Evolutionary conservation across 2,329 filamentous ascomycete species (phyloP).

Genomic region (Aspergillus piperis): DNA sequence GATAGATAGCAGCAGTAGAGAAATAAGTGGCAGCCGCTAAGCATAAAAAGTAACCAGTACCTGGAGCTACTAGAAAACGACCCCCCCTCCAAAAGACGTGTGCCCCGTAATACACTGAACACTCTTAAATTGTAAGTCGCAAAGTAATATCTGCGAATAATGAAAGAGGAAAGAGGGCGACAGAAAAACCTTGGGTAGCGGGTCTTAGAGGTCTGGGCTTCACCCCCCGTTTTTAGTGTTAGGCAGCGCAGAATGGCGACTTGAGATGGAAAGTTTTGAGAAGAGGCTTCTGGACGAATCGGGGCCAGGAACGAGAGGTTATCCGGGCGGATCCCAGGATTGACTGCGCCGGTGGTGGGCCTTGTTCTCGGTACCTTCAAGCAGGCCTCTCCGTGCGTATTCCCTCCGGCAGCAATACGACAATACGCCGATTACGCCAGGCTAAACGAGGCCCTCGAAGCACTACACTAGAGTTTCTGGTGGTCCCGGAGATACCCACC

Average conservation of each 20-base stretch:
- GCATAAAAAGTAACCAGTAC: constrained; percentile 6
- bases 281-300: not conserved
- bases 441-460: no score
- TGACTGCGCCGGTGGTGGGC: no score
- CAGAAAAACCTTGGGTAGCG: not conserved
- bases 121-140: no score
- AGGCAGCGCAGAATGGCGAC: not conserved
- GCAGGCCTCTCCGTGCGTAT: not conserved
- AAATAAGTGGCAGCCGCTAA: constrained; percentile 7
- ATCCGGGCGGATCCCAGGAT: not conserved
- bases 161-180: not conserved
- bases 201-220: not conserved
- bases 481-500: no score
- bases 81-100: not conserved
- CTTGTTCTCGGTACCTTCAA: no score
- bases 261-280: not conserved
- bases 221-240: not conserved
- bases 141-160: not conserved
- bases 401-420: not conserved
- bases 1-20: not conserved
- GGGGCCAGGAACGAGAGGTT: not conserved
- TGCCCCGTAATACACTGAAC: not conserved
- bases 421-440: no score
- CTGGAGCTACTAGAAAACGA: constrained; percentile 5
- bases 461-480: no score